These are phyloP conservation scores for Hyphopichia wangnamkhiaoensis DNA, from an alignment of 1,139 yeast genomes.

Conservation along the genomic window DNA sequence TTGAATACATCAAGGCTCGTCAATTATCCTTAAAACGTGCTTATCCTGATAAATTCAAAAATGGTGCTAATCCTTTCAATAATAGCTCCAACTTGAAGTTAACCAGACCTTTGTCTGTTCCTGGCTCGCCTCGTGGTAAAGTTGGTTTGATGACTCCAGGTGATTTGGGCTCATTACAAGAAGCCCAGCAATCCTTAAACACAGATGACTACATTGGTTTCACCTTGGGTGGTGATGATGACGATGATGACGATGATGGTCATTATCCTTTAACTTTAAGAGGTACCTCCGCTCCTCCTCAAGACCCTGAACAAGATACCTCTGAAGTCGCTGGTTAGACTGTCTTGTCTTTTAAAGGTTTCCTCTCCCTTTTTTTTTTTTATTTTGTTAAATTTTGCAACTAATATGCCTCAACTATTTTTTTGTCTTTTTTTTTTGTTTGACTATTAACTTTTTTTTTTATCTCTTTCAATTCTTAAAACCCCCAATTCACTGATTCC, in stretches of 20 bases:
- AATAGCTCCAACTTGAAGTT: slow-evolving; percentile 61
- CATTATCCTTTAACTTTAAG: slow-evolving; percentile 47
- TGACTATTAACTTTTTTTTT: too few relatives aligned
- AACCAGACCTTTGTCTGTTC: slow-evolving; percentile 90
- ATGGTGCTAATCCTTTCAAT: slow-evolving; percentile 64
- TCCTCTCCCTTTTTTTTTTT: background rate
- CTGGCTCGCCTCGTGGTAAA: slow-evolving; percentile 82
- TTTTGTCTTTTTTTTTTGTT: background rate
- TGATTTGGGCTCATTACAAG: slow-evolving; percentile 94
- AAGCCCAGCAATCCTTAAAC: slow-evolving; percentile 69
- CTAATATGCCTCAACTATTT: background rate
- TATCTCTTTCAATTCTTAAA: too few relatives aligned
- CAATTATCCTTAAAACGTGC: slow-evolving; percentile 90
- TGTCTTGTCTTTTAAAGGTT: background rate
- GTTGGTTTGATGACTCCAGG: slow-evolving; percentile 92
- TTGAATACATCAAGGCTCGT: slow-evolving; percentile 94
- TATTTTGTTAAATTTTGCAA: background rate
- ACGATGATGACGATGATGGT: slow-evolving; percentile 29
- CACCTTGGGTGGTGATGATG: slow-evolving; percentile 62
- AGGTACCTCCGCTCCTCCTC: slow-evolving; percentile 46
- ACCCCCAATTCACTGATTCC: too few relatives aligned
- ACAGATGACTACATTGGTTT: slow-evolving; percentile 83
- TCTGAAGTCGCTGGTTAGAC: background rate
- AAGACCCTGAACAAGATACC: slow-evolving; percentile 1
- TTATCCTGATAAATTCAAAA: slow-evolving; percentile 80